Conservation (phyloP, 75 land plant genomes). For the Ceratopteris richardii region DNA sequence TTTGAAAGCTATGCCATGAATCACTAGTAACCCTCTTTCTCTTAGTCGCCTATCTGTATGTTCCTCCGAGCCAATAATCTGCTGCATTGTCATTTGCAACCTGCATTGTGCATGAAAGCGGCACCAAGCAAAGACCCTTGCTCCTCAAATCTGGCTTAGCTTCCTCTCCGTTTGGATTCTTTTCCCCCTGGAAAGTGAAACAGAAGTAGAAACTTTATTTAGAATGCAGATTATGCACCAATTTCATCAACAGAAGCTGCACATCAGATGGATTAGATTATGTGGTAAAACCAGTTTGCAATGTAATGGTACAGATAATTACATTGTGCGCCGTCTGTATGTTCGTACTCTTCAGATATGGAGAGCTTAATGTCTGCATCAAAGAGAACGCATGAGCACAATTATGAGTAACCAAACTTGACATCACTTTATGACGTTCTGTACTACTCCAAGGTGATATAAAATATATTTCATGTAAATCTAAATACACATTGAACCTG, state of each 20-base stretch:
- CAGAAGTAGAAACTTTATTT: too few relatives aligned
- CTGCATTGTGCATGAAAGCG: constrained; percentile 30
- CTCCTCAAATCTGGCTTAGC: constrained; percentile 25
- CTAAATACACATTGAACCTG: too few relatives aligned
- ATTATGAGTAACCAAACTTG: neutral
- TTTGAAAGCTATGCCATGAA: too few relatives aligned
- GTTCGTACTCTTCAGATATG: constrained; percentile 33
- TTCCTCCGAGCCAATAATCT: constrained; percentile 9
- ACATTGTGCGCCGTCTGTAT: constrained; percentile 12
- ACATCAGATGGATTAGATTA: too few relatives aligned
- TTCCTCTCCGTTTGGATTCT: constrained; percentile 10
- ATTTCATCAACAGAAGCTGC: too few relatives aligned
- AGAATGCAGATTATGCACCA: neutral
- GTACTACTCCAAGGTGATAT: too few relatives aligned
- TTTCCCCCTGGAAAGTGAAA: neutral
- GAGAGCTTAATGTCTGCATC: constrained; percentile 51
- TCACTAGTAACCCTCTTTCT: neutral
- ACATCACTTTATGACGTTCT: too few relatives aligned
- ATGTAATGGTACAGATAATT: too few relatives aligned
- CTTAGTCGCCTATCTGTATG: too few relatives aligned
- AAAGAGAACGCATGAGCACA: constrained; percentile 1
- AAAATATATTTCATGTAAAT: too few relatives aligned
- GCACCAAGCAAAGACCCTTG: constrained; percentile 42
- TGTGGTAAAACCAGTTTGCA: too few relatives aligned
- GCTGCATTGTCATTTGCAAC: constrained; percentile 20